Evolutionary conservation across 345 rosid genomes (phyloP).

Genomic region (Rhodomyrtus tomentosa): DNA sequence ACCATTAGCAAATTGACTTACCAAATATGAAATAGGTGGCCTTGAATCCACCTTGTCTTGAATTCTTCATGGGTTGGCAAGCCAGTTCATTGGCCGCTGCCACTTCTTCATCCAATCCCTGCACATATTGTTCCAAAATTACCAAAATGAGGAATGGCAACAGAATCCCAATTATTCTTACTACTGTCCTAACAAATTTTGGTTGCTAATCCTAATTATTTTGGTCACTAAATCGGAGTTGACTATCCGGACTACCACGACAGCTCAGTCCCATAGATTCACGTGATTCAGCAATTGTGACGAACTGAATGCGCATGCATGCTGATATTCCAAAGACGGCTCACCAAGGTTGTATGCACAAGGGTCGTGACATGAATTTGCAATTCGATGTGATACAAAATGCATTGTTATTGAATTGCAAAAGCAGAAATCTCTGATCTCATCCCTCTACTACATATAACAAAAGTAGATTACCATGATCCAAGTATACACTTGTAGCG

Average conservation of each 20-base stretch:
- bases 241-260: neutral
- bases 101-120: conserved; percentile 5
- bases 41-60: conserved; percentile 11
- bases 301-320: neutral
- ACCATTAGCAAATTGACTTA: neutral
- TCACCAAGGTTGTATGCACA: neutral
- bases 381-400: neutral
- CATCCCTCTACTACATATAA: neutral
- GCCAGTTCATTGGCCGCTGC: neutral
- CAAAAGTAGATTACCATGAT: neutral
- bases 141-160: neutral
- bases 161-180: neutral
- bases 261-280: too few species aligned
- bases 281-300: neutral
- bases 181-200: neutral
- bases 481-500: neutral
- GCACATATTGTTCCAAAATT: neutral
- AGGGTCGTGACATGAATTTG: neutral
- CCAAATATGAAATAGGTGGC: conserved; percentile 19
- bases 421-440: neutral
- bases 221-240: neutral
- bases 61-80: conserved; percentile 3
- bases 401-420: neutral
- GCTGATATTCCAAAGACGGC: neutral
- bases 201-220: neutral